Percentiles rank a stretch among this genome's conserved stretches.
Evolutionary conservation across 2,329 filamentous ascomycete species (phyloP).

Genomic region (Passalora sequoiae): DNA sequence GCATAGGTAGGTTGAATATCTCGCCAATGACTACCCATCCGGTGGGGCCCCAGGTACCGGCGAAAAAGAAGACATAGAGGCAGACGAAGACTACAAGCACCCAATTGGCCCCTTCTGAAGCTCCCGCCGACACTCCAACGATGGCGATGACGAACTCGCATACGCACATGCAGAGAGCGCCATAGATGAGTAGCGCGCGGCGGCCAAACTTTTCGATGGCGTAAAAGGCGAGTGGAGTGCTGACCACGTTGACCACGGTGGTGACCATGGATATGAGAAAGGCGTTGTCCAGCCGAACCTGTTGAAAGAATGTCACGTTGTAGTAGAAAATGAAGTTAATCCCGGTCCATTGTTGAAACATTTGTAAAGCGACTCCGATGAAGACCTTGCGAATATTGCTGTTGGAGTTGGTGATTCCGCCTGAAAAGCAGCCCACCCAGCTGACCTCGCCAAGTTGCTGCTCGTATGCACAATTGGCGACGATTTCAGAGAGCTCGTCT

Average conservation of each 20-base stretch:
- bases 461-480: conserved; percentile 87
- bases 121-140: conserved; percentile 40
- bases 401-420: conserved; percentile 49
- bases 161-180: conserved; percentile 73
- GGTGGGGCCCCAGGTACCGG: conserved; percentile 76
- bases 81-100: conserved; percentile 75
- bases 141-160: conserved; percentile 80
- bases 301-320: conserved; percentile 77
- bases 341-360: conserved; percentile 63
- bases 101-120: conserved; percentile 48
- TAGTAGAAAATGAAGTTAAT: conserved; percentile 76
- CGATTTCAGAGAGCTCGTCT: conserved; percentile 75
- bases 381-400: conserved; percentile 47
- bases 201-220: conserved; percentile 78
- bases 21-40: conserved; percentile 66
- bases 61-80: conserved; percentile 91
- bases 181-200: conserved; percentile 70
- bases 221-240: conserved; percentile 83
- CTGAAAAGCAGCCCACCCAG: conserved; percentile 52
- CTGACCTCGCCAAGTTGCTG: conserved; percentile 56
- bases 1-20: conserved; percentile 68
- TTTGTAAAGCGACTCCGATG: conserved; percentile 44
- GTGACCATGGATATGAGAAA: conserved; percentile 84
- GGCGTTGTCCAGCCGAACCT: conserved; percentile 66
- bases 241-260: conserved; percentile 80